Base-by-base conservation (phyloP, 2,329 filamentous ascomycete species). In the Sporothrix inflata region DNA sequence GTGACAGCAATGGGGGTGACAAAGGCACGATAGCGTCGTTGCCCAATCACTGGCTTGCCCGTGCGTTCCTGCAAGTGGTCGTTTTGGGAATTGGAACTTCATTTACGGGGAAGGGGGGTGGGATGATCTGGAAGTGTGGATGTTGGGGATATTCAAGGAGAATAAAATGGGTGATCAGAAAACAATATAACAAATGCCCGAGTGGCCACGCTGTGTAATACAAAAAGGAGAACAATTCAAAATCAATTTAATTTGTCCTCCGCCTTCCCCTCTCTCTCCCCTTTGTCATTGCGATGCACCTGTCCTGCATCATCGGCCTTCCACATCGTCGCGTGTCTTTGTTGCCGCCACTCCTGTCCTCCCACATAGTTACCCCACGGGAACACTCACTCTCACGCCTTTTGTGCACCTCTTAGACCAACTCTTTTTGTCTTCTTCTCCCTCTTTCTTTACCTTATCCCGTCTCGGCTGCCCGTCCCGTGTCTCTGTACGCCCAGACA, bases 261-360 rank as follows among this genome's bases (percentile, higher is more conserved):
- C 30, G 19, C 55, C 11, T 11, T 42, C 40, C 30, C 55, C 14
- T 55, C 9, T 55, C 9, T 34, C 6, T 34, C 30, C 12, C 12
- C 34, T 30, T 57, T 55, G 7, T 55, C 24, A 16, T 6, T 30
- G 51, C 19, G 9, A 38, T n/a, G 14, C 27, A 40, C 1, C 34
- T 21, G 55, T 40, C 55, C 55, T 61, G 55, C 30, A 40, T 61
- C 55, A 61, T 61, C 55, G 55, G 55, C 19, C 55, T 16, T n/a
- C 55, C 19, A 61, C 55, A 60, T 9, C 27, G 4, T 57, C 53
- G 53, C 53, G 4, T 34, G 14, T 57, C 27, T n/a, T 14, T 53
- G 49, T 53, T 27, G 4, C 49, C 49, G 51, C 53, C 53, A 19
- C 53, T 6, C 53, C 34, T 61, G 55, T 40, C 30, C 34, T 40